Evolutionary conservation across 2,329 filamentous ascomycete species (phyloP).

Genomic region (Mariannaea elegans): DNA sequence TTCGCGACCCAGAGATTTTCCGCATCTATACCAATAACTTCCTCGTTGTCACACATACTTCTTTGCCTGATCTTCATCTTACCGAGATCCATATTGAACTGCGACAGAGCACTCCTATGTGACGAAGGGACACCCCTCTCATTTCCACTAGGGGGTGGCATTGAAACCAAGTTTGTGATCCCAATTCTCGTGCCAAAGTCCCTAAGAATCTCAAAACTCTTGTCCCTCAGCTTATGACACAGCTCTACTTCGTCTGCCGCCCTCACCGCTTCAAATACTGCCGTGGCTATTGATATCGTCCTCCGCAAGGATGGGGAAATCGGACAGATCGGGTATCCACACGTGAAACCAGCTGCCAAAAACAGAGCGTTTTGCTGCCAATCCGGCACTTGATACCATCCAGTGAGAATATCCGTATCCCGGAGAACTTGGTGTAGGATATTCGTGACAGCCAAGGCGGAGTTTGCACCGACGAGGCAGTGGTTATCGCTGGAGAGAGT

Average conservation of each 20-base stretch:
- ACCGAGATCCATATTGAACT: neutral
- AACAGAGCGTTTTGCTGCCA: slow-evolving; percentile 42
- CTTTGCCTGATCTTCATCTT: slow-evolving; percentile 26
- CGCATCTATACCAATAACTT: slow-evolving; percentile 4
- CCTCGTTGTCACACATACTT: neutral
- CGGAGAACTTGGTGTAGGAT: slow-evolving; percentile 40
- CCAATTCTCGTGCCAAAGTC: slow-evolving; percentile 33
- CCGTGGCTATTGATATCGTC: slow-evolving; percentile 18
- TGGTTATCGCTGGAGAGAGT: slow-evolving; percentile 39
- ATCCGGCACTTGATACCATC: slow-evolving; percentile 39
- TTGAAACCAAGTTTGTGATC: slow-evolving; percentile 18
- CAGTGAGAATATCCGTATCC: slow-evolving; percentile 40
- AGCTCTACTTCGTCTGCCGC: slow-evolving; percentile 16
- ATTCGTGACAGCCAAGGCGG: slow-evolving; percentile 39
- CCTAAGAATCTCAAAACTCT: slow-evolving; percentile 27
- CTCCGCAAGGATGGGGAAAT: slow-evolving; percentile 32
- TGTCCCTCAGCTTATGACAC: slow-evolving; percentile 17
- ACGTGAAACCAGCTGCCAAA: slow-evolving; percentile 33
- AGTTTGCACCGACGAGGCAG: slow-evolving; percentile 34
- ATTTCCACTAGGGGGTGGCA: neutral
- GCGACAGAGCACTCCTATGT: neutral
- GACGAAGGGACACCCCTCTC: too few species aligned
- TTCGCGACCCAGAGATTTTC: slow-evolving; percentile 28
- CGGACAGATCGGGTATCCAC: slow-evolving; percentile 39
- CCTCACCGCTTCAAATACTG: slow-evolving; percentile 25